Base-by-base conservation (phyloP, 768 basidiomycete species). In the Agrocybe praecox region DNA sequence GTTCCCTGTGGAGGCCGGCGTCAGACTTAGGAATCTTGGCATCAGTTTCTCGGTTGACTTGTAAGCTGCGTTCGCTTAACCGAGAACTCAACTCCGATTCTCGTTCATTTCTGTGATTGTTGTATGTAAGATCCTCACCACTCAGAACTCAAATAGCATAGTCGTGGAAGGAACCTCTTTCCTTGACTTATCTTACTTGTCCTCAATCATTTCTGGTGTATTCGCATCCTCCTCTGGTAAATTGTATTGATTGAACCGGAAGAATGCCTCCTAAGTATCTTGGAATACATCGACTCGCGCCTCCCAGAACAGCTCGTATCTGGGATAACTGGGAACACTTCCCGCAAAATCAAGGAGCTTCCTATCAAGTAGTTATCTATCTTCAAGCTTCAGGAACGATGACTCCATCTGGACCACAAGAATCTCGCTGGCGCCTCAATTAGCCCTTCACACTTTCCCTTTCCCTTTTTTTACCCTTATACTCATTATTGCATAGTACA, bases 311-410 rank as follows among this genome's bases (percentile, higher is more conserved):
- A 69, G 3, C 22, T 67, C 21, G 55, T 66, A 7, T 56, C 63
- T 6, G 44, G 60, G 29, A 73, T 78, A 51, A 52, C 58, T 2
- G 77, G 78, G 2, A 78, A 77, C 52, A 76, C 73, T 1, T 61
- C 75, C 7, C 53, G 48, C 0, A 66, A 70, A 26, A 65, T 76
- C 26, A 79, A 75, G 68, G 77, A 70, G 52, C 44, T 73, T 8
- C 69, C 79, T 2, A 62, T 72, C 9, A 72, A 71, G 55, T 78
- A 72, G 77, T 63, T 82, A 14, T 40, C 68, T 29, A 44, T 72
- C 6, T 77, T 77, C 58, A 36, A 67, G 19, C 49, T 55, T 12
- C 56, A 61, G 11, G 66, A 48, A 70, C 71, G 53, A 77, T 79
- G 77, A 55, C 63, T 19, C 71, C 71, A 3, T 70, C 70, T 15